Evolutionary conservation across 2,329 filamentous ascomycete genomes (phyloP).

Genomic region (Rhynchosporium graminicola): DNA sequence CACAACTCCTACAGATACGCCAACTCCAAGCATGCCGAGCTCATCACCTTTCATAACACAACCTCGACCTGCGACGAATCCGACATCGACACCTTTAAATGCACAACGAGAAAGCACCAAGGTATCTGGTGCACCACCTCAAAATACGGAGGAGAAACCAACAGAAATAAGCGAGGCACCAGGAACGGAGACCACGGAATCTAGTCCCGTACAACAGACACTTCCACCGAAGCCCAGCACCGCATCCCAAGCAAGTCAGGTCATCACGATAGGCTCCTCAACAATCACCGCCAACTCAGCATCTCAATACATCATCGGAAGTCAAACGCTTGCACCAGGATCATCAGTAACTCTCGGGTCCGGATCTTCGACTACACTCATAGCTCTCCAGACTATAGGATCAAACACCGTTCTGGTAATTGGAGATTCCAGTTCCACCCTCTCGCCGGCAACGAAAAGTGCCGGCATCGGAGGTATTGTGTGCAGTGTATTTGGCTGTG

Average conservation of each 20-base stretch:
- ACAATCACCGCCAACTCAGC: slow-evolving; percentile 12
- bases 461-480: slow-evolving; percentile 8
- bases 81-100: background rate
- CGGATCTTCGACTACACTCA: slow-evolving; percentile 10
- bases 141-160: background rate
- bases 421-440: slow-evolving; percentile 6
- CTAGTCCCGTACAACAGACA: background rate
- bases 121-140: slow-evolving; percentile 3
- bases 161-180: background rate
- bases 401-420: slow-evolving; percentile 11
- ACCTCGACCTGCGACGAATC: background rate
- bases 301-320: slow-evolving; percentile 10
- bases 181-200: background rate
- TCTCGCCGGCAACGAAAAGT: slow-evolving; percentile 1
- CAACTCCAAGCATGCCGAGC: background rate
- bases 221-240: background rate
- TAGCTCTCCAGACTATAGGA: slow-evolving; percentile 14
- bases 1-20: background rate
- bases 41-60: background rate
- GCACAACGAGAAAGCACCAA: background rate
- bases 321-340: slow-evolving; percentile 17
- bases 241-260: background rate
- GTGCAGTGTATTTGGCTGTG: slow-evolving; percentile 46
- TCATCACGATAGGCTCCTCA: slow-evolving; percentile 13
- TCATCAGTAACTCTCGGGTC: slow-evolving; percentile 15